Percentiles rank a stretch among this genome's conserved stretches.
phyloP scores from a whole-genome alignment of 768 basidiomycete species.

The Suillus decipiens region DNA sequence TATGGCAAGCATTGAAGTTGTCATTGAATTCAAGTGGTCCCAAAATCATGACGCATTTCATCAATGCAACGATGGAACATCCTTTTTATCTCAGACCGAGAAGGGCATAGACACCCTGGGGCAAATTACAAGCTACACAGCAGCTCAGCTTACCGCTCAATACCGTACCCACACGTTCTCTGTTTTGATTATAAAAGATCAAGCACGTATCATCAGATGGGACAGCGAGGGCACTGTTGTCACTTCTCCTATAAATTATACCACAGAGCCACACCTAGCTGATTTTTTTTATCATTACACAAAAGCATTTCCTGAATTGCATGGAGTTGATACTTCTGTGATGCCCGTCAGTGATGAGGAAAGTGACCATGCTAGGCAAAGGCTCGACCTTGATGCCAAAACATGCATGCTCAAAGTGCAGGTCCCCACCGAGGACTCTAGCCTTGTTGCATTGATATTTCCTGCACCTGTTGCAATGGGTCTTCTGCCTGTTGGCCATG shows the following conservation, averaged over 20 bases:
- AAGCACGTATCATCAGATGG: slow-evolving; percentile 36
- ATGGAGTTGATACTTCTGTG: slow-evolving; percentile 31
- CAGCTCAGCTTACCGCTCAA: slow-evolving; percentile 26
- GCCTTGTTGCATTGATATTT: neutral
- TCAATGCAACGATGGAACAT: neutral
- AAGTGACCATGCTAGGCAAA: slow-evolving; percentile 5
- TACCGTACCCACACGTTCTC: slow-evolving; percentile 35
- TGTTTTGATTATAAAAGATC: slow-evolving; percentile 24
- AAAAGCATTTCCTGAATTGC: slow-evolving; percentile 12
- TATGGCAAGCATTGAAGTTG: neutral
- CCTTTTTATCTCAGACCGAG: neutral
- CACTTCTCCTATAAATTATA: slow-evolving; percentile 26
- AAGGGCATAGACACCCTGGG: slow-evolving; percentile 16
- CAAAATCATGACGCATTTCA: slow-evolving; percentile 1
- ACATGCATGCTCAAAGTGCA: neutral
- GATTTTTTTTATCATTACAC: slow-evolving; percentile 30
- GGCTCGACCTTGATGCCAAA: neutral
- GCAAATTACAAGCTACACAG: slow-evolving; percentile 29
- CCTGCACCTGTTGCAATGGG: neutral
- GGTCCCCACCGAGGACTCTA: neutral
- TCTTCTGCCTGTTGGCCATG: slow-evolving; percentile 3
- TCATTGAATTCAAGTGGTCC: slow-evolving; percentile 15
- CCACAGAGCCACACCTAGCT: slow-evolving; percentile 7
- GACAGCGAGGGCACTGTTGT: slow-evolving; percentile 36
- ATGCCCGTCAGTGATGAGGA: neutral